Evolutionary conservation across 805 yeast genomes (phyloP).

Genomic region (Lachancea mirantina): DNA sequence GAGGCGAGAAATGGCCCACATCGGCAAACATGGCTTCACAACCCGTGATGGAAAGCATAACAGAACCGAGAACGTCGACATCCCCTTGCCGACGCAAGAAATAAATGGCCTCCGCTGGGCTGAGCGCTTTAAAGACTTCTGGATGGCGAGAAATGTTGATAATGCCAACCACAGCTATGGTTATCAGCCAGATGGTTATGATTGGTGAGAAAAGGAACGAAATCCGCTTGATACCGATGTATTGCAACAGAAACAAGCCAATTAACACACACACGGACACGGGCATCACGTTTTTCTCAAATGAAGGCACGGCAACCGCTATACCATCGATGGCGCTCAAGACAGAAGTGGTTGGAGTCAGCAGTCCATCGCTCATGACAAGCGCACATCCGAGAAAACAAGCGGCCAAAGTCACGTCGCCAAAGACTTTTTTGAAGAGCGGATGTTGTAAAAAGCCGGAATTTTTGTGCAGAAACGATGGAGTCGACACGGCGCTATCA

Average conservation of each 20-base stretch:
- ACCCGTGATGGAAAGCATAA: conserved; percentile 52
- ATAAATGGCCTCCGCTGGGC: conserved; percentile 46
- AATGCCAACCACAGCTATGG: conserved; percentile 40
- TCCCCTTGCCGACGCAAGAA: conserved; percentile 34
- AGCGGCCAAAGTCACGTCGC: conserved; percentile 18
- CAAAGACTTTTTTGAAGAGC: conserved; percentile 5
- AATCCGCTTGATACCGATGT: conserved; percentile 44
- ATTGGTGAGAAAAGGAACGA: conserved; percentile 49
- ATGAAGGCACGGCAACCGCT: conserved; percentile 43
- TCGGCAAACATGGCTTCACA: conserved; percentile 62
- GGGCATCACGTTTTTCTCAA: conserved; percentile 37
- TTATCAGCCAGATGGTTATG: conserved; percentile 43
- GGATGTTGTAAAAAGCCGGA: conserved; percentile 1
- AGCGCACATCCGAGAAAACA: conserved; percentile 51
- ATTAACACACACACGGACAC: conserved; percentile 44
- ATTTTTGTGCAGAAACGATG: conserved; percentile 8
- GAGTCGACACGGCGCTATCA: conserved; percentile 24
- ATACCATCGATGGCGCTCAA: conserved; percentile 52
- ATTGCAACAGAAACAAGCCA: conserved; percentile 40
- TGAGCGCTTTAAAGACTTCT: conserved; percentile 39
- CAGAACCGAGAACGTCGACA: conserved; percentile 41
- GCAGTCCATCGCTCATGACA: conserved; percentile 52
- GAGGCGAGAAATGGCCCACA: conserved; percentile 47
- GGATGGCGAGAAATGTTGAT: conserved; percentile 40
- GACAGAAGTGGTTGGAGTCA: conserved; percentile 59